A percentile compares a stretch with the other conserved stretches of the same genome.
These are phyloP conservation scores for Datisca glomerata DNA, from an alignment of 306 rosid species.

Conservation along the genomic window DNA sequence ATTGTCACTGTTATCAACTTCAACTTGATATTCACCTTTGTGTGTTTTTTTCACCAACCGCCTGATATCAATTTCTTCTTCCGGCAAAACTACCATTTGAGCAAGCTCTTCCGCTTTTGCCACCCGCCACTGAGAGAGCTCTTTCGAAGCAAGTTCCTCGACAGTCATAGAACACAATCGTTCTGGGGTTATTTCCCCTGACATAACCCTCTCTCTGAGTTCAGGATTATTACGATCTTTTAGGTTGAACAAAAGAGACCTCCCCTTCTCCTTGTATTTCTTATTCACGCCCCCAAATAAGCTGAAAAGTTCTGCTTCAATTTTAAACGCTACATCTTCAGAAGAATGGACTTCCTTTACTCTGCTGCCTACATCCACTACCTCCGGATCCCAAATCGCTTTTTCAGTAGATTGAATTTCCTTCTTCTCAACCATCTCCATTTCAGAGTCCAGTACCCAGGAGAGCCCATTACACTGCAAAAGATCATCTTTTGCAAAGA, in stretches of 20 bases:
- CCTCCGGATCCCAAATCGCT: conserved; percentile 23
- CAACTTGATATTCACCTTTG: conserved; percentile 87
- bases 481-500: conserved; percentile 74
- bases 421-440: conserved; percentile 23
- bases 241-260: conserved; percentile 81
- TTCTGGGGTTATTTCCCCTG: conserved; percentile 60
- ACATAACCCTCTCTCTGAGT: conserved; percentile 74
- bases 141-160: conserved; percentile 92
- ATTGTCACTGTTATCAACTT: conserved; percentile 64
- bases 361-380: conserved; percentile 16
- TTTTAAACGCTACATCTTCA: conserved; percentile 42
- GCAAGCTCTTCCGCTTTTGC: conserved; percentile 94
- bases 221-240: conserved; percentile 93
- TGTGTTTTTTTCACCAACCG: conserved; percentile 84
- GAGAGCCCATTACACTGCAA: conserved; percentile 91
- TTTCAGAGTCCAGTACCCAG: conserved; percentile 73
- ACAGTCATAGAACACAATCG: conserved; percentile 81
- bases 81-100: conserved; percentile 78
- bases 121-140: conserved; percentile 88
- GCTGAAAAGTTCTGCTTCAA: conserved; percentile 72
- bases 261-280: conserved; percentile 93
- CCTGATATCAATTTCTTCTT: conserved; percentile 59
- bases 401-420: conserved; percentile 27
- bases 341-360: conserved; percentile 28
- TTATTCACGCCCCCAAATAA: conserved; percentile 89